Evolutionary conservation across 805 yeast genomes (phyloP).

Genomic region (Ogataea dorogensis): DNA sequence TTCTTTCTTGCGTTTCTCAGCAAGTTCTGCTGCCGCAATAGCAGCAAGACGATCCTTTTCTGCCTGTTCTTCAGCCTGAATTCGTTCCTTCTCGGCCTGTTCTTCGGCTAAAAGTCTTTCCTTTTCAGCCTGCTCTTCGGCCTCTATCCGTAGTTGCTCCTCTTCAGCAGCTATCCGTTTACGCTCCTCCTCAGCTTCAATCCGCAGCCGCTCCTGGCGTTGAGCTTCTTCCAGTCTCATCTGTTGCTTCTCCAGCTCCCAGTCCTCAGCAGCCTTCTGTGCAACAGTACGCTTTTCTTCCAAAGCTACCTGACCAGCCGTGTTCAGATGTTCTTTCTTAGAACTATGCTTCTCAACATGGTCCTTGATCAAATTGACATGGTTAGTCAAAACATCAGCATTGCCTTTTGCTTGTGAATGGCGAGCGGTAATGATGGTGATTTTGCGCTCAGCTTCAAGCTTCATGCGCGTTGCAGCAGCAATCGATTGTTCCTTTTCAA

Average conservation of each 20-base stretch:
- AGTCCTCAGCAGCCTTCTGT: slow-evolving; percentile 37
- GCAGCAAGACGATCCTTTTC: slow-evolving; percentile 28
- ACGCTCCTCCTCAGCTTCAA: slow-evolving; percentile 40
- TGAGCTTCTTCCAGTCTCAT: slow-evolving; percentile 44
- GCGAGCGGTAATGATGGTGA: slow-evolving; percentile 34
- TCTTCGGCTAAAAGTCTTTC: slow-evolving; percentile 24
- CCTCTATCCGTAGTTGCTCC: slow-evolving; percentile 31
- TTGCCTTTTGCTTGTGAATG: slow-evolving; percentile 40
- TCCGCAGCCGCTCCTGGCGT: slow-evolving; percentile 44
- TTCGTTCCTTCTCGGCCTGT: slow-evolving; percentile 25
- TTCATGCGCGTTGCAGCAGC: slow-evolving; percentile 32
- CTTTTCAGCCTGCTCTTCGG: slow-evolving; percentile 29
- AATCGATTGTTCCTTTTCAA: slow-evolving; percentile 36
- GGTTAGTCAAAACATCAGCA: slow-evolving; percentile 39
- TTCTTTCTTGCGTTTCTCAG: slow-evolving; percentile 33
- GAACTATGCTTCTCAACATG: slow-evolving; percentile 45
- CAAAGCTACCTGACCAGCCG: slow-evolving; percentile 39
- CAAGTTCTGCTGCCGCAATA: slow-evolving; percentile 26
- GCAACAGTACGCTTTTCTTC: slow-evolving; percentile 40
- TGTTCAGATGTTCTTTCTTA: slow-evolving; percentile 38
- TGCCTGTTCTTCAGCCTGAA: slow-evolving; percentile 35
- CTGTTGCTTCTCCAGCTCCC: slow-evolving; percentile 47
- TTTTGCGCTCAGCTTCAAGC: slow-evolving; percentile 41
- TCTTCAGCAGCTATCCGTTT: slow-evolving; percentile 41
- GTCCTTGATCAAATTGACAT: slow-evolving; percentile 42